Base-by-base conservation (phyloP, 2,329 filamentous ascomycete species). In the Xylaria sp. region DNA sequence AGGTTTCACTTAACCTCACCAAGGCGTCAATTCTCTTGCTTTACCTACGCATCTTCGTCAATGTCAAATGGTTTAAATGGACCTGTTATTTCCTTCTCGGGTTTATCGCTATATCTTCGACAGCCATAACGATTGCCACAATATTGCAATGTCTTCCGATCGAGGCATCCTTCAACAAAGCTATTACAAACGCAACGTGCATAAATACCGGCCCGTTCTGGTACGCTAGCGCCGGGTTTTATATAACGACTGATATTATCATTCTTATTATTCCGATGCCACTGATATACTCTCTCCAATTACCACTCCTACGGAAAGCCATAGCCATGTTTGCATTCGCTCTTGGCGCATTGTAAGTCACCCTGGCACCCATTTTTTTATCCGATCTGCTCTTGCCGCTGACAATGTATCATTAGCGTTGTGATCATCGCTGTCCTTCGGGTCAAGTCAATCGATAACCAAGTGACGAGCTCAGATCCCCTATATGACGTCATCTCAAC, bases 221-320 rank as follows among this genome's bases (percentile, higher is more conserved):
- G 79, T 79, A 77, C 43, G 75, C 76, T 10, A 80, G 79, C 54
- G 75, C 77, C 0, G 75, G 68, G 2, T 75, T 80, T 46, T 77
- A 77, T 35, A 79, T 80, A 33, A 49, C 73, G 4, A 80, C 78
- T 11, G 78, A 80, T 66, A 49, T 80, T 27, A 54, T 78, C 27
- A 77, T 80, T 31, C 68, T 80, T 10, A 49, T 74, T 3, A 70
- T 77, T 8, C 78, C 78, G 1, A 78, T 80, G 74, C 77, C 75
- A 0, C 73, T 77, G 2, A 73, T 80, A 11, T 75, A 71, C n/a
- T 69, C 69, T 0, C 69, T 80, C 11, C 74, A 79, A 49, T 68
- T 80, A 31, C 76, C 77, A 1, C 70, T 48, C 15, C 66, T 70
- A 25, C 77, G 80, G 58, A 80, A 78, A 61, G 40, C 70, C 4